Evolutionary conservation across 306 rosid genomes (phyloP), one percentile per base, ranked within the genome.

Genomic region (Inga laurina): DNA sequence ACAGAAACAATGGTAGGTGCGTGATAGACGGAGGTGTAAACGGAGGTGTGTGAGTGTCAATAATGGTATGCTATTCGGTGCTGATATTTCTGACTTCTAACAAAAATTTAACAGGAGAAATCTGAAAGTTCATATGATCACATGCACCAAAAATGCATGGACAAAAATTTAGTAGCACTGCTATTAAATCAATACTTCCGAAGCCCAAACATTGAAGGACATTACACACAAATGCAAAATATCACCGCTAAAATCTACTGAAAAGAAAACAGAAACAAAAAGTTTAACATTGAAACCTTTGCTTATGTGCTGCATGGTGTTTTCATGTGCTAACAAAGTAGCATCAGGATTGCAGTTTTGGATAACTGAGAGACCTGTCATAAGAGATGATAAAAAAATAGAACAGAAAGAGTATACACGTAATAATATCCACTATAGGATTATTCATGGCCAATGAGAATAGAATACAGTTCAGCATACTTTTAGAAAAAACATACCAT

Each of bases 271-370:
- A 52, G 35, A 74, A 76, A 79, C 62, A 54, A 74, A 9, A 73
- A 48, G 16, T 14, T 19, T 37, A 59, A 45, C 64, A 71, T 64
- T 49, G 67, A 65, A 88, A 94, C 98, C 97, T 92, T 30, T 91
- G 79, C 93, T 88, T 70, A 94, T 88, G 85, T 91, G 91, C 7
- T 62, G 86, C 92, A 90, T 87, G 74, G 98, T 93, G 83, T 93
- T 93, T 81, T 90, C 92, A 81, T 94, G 97, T 24, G 93, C 97
- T 69, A 94, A 75, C 87, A 93, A 71, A 59, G 76, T 90, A 67
- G 97, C 93, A 72, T 93, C 90, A 59, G 98, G 98, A 80, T 93
- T 93, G 93, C 82, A 88, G 82, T 85, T 91, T 83, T 94, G 97
- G 84, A 94, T 86, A 70, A 90, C 89, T 39, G 97, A 88, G 76